phyloP scores from a whole-genome alignment of 257 asterid species.

The Plantago elongata region DNA sequence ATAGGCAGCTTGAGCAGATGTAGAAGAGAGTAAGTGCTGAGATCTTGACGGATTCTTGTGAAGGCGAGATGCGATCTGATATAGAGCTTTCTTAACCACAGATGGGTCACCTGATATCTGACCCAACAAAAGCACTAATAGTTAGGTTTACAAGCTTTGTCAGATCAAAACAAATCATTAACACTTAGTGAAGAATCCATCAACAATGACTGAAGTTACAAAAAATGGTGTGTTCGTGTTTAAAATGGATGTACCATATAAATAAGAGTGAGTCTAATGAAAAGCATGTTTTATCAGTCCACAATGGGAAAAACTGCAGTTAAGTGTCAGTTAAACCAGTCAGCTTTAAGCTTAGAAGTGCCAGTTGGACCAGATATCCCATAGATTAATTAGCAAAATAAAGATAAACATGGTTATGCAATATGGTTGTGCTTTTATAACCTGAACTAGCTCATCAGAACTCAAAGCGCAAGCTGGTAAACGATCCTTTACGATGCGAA shows the following conservation, averaged over 20 bases:
- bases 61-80: constrained; percentile 71
- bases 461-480: constrained; percentile 80
- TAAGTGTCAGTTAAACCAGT: neutral
- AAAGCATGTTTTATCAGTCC: too few species aligned
- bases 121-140: constrained; percentile 8
- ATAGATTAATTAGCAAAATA: too few species aligned
- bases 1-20: constrained; percentile 44
- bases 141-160: too few species aligned
- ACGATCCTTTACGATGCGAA: constrained; percentile 87
- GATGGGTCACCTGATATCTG: constrained; percentile 82
- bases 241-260: too few species aligned
- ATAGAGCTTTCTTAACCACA: constrained; percentile 73
- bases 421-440: constrained; percentile 12
- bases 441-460: constrained; percentile 96
- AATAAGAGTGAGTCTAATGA: too few species aligned
- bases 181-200: too few species aligned
- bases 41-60: constrained; percentile 91
- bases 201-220: too few species aligned
- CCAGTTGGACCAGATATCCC: too few species aligned
- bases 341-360: neutral
- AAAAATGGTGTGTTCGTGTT: too few species aligned
- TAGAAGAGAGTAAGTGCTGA: constrained; percentile 75
- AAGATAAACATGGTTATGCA: neutral
- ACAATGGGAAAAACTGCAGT: too few species aligned
- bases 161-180: too few species aligned